Conservation (phyloP, 1,284 basidiomycete genomes). For the Ustilago tritici region DNA sequence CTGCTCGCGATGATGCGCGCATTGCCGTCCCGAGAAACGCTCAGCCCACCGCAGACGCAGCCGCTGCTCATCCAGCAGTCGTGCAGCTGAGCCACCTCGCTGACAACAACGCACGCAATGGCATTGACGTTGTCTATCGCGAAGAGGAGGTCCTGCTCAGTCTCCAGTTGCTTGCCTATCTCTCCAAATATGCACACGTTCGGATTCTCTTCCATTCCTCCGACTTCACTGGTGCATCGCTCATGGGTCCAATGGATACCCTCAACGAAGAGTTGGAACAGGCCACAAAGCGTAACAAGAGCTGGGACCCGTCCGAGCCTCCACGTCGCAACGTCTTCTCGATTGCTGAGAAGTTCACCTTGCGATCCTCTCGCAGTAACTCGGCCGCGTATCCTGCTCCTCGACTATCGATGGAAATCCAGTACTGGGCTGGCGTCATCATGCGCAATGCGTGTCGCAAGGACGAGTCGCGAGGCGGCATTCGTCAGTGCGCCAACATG, state of each 20-base stretch:
- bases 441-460: conserved; percentile 99
- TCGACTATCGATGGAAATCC: conserved; percentile 88
- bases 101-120: conserved; percentile 33
- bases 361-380: conserved; percentile 81
- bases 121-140: conserved; percentile 74
- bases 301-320: conserved; percentile 61
- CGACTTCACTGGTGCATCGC: conserved; percentile 51
- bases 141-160: conserved; percentile 94
- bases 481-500: conserved; percentile 95
- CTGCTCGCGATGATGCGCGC: conserved; percentile 23
- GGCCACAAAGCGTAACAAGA: conserved; percentile 44
- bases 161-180: conserved; percentile 91
- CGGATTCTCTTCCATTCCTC: conserved; percentile 87
- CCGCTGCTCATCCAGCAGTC: conserved; percentile 34
- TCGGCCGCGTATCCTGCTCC: conserved; percentile 65
- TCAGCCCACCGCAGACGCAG: conserved; percentile 23
- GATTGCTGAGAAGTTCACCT: conserved; percentile 94
- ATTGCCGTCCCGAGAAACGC: conserved; percentile 13
- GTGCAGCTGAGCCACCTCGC: conserved; percentile 44
- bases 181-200: conserved; percentile 98
- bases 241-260: conserved; percentile 57
- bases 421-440: conserved; percentile 99
- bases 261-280: conserved; percentile 48
- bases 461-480: conserved; percentile 88
- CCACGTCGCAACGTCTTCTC: conserved; percentile 79